Conservation (phyloP, 805 yeast species). For the Yamadazyma endophytica region DNA sequence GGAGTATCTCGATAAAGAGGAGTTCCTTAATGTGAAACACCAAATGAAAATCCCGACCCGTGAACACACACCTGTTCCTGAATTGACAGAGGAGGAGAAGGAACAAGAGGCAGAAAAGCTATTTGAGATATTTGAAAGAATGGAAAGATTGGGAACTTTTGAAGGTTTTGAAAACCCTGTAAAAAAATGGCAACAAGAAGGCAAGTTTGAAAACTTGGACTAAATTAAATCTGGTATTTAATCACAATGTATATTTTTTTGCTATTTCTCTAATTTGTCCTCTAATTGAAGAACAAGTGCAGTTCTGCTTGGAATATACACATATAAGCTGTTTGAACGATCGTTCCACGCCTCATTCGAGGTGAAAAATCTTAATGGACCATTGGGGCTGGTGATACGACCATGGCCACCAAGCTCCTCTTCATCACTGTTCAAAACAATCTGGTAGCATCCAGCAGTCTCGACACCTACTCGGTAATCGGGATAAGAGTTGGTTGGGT, state of each 20-base stretch:
- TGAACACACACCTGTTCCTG: conserved; percentile 5
- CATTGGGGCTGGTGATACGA: conserved; percentile 49
- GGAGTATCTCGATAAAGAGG: conserved; percentile 9
- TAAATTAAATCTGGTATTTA: conserved; percentile 1
- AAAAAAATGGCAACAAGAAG: conserved; percentile 31
- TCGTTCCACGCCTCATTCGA: conserved; percentile 77
- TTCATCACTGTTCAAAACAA: conserved; percentile 73
- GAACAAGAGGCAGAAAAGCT: conserved; percentile 42
- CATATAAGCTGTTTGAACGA: conserved; percentile 71
- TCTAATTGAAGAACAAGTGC: conserved; percentile 37
- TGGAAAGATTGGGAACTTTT: conserved; percentile 32
- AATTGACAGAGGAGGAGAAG: conserved; percentile 39
- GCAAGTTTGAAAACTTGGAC: conserved; percentile 20
- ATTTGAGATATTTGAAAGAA: conserved; percentile 37
- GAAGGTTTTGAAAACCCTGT: conserved; percentile 37
- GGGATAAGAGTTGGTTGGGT: conserved; percentile 75
- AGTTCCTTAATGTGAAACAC: conserved; percentile 1
- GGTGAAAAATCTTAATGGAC: conserved; percentile 55
- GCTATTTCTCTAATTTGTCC: conserved; percentile 21
- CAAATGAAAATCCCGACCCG: conserved; percentile 1
- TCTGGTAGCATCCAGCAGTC: conserved; percentile 65
- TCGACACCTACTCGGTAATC: conserved; percentile 94
- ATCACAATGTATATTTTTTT: too few relatives aligned
- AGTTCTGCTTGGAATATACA: conserved; percentile 74
- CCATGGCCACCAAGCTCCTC: conserved; percentile 75